These are phyloP conservation scores for Sporisorium iseilematis-ciliati DNA, from an alignment of 1,284 basidiomycete species.

Conservation along the genomic window DNA sequence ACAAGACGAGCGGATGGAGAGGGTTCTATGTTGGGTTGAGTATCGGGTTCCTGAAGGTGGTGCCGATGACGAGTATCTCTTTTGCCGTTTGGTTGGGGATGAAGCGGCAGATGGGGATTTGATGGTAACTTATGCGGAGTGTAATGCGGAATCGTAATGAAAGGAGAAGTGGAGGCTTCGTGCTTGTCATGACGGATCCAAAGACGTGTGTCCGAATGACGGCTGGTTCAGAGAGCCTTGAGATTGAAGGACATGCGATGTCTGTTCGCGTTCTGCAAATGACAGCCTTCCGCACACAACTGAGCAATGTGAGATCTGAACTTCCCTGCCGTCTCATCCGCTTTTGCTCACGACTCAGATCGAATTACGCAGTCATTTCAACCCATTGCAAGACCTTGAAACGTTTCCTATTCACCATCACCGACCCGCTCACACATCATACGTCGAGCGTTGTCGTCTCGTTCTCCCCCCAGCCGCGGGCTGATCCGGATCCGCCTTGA, in stretches of 20 bases:
- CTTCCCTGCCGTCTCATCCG: too few relatives aligned
- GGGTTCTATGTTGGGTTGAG: conserved; percentile 94
- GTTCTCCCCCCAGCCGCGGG: background rate
- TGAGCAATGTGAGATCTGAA: too few relatives aligned
- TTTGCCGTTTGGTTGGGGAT: conserved; percentile 68
- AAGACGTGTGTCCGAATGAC: too few relatives aligned
- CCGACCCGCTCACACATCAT: background rate
- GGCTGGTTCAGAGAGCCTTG: too few relatives aligned
- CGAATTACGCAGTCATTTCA: too few relatives aligned
- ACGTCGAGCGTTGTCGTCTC: conserved; percentile 11
- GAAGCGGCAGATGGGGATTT: conserved; percentile 68
- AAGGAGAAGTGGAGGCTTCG: too few relatives aligned
- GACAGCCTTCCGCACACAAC: too few relatives aligned
- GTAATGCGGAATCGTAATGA: too few relatives aligned
- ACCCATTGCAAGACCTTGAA: background rate
- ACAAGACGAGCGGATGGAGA: conserved; percentile 79
- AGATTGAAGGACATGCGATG: too few relatives aligned
- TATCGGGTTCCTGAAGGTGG: conserved; percentile 95
- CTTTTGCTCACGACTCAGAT: too few relatives aligned
- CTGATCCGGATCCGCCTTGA: conserved; percentile 27
- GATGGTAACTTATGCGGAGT: background rate
- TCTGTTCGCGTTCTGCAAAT: too few relatives aligned
- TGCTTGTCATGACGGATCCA: too few relatives aligned
- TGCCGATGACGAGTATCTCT: conserved; percentile 83
- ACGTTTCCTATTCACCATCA: background rate